Base-by-base conservation (phyloP, 495 filamentous ascomycete species). In the Aspergillus mulundensis region DNA sequence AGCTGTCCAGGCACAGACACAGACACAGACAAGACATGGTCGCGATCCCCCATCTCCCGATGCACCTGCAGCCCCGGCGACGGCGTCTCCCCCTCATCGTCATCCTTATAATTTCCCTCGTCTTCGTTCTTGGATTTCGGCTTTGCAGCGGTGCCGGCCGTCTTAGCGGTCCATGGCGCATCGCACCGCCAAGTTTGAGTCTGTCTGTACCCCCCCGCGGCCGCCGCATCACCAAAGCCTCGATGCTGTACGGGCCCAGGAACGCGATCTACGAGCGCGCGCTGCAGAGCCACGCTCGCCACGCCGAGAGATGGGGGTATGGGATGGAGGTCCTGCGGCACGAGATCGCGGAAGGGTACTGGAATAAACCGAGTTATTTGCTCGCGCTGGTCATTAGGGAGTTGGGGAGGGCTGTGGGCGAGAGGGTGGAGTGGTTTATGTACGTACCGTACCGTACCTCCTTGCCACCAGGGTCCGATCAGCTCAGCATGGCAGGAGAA, bases 381-480 rank as follows among this genome's bases (percentile, higher is more conserved):
- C 56, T 73, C 18, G 62, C 64, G 32, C 56, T 78, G 38, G 49
- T 80, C 7, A 60, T 75, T 21, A 50, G 66, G n/a, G 77, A 80
- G 59, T 52, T 79, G 56, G 55, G 66, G 18, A 77, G 75, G 52
- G 67, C 72, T 5, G 56, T 51, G 16, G 58, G 39, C 1, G 58
- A 74, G 54, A 60, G 75, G 34, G 55, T 68, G 19, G 71, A 75
- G 21, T 80, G 77, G 77, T 51, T 78, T 14, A 69, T 79, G 75
- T 79, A 45, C 19, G 41, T 36, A 1, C 10, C 5, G 28, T 30
- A 10, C 28, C 10, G 28, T 10, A 30, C 5, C 28, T 10, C 5
- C 28, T 30, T 4, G 28, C 10, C 28, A 30, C 4, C 10, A 4
- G 5, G 28, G 4, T 30, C 28, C 28, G 10, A 30, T 10, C 28